These are phyloP conservation scores for Botryotinia globosa DNA, from an alignment of 2,329 filamentous ascomycete species.

Conservation along the genomic window DNA sequence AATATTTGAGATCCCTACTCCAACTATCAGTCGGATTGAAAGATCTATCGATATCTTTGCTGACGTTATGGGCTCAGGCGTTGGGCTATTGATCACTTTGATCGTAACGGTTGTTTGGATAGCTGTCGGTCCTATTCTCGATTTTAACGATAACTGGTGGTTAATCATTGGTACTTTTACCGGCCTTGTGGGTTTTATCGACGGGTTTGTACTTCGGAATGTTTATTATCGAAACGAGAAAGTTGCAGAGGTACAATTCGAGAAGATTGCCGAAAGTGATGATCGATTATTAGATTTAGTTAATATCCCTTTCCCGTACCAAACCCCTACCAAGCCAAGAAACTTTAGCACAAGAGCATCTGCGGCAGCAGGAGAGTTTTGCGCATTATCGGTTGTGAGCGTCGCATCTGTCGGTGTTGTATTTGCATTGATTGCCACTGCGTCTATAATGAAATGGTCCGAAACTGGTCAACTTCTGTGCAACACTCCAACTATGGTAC, in stretches of 20 bases:
- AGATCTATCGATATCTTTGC: not conserved
- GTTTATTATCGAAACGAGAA: not conserved
- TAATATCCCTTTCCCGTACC: not conserved
- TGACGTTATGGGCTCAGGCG: not conserved
- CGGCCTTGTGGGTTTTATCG: conserved; percentile 22
- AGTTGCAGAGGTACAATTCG: not conserved
- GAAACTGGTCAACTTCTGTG: conserved; percentile 34
- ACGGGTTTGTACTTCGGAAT: conserved; percentile 6
- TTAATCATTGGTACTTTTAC: not conserved
- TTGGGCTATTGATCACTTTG: not conserved
- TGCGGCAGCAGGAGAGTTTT: not conserved
- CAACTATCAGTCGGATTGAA: not conserved
- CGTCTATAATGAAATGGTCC: conserved; percentile 39
- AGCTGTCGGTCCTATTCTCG: not conserved
- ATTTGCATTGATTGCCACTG: conserved; percentile 34
- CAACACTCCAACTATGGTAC: conserved; percentile 26
- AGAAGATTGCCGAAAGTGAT: not conserved
- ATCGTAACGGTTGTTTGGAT: not conserved
- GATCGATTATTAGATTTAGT: not conserved
- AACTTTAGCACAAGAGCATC: not conserved
- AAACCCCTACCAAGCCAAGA: not conserved
- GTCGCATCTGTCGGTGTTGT: conserved; percentile 14
- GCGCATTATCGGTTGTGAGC: not conserved
- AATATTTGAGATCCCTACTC: not conserved
- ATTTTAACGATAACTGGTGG: not conserved